phyloP scores from a whole-genome alignment of 2,329 filamentous ascomycete species.

The Ophiostoma pallidulum region DNA sequence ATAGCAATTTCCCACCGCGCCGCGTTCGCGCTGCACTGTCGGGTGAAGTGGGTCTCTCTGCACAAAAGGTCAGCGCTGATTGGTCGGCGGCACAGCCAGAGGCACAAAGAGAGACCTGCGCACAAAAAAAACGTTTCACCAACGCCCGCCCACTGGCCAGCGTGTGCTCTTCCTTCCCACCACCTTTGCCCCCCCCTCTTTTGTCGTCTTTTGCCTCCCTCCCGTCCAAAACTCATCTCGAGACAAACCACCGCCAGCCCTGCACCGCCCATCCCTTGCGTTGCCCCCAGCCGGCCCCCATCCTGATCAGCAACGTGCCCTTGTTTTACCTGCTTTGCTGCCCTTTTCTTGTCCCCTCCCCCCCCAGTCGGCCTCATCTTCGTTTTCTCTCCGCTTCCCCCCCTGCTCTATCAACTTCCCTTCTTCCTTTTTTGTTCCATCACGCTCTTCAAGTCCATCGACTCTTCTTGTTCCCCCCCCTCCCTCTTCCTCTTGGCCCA shows the following conservation, averaged over 20 bases:
- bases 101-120: neutral
- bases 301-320: conserved; percentile 13
- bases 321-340: conserved; percentile 6
- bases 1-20: neutral
- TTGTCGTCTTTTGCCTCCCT: conserved; percentile 8
- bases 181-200: conserved; percentile 13
- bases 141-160: conserved; percentile 3
- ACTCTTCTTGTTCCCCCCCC: neutral
- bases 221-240: conserved; percentile 20
- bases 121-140: conserved; percentile 6
- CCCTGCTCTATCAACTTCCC: neutral
- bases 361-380: neutral
- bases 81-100: neutral
- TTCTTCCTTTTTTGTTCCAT: neutral
- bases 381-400: neutral
- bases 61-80: neutral
- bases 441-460: neutral
- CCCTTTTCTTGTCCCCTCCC: conserved; percentile 1
- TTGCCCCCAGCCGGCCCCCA: neutral
- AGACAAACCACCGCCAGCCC: conserved; percentile 17
- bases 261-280: conserved; percentile 14
- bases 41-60: no score
- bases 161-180: conserved; percentile 6
- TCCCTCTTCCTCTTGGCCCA: neutral
- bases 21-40: neutral